Evolutionary conservation across 768 basidiomycete genomes (phyloP), one percentile per base, ranked within the genome.

Genomic region (Rhodotorula sphaerocarpa): DNA sequence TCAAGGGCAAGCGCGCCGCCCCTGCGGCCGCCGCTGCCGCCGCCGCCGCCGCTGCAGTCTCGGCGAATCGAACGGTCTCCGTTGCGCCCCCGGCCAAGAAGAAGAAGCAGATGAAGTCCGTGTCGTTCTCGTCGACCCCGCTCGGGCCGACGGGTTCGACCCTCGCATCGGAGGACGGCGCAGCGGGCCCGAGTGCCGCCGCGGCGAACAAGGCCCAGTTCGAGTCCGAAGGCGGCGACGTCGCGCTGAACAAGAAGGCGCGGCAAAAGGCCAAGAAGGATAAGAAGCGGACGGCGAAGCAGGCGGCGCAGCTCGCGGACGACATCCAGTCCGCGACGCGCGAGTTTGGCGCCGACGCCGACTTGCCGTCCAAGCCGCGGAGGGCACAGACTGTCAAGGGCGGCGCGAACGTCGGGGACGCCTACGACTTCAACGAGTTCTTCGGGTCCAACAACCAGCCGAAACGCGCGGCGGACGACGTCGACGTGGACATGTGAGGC

Each of bases 241-340:
- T 70, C n/a, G 52, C 60, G 42, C 57, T 67, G 39, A 71, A 71
- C 67, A 71, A 73, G 64, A 65, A 55, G 31, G 61, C 59, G 48
- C 59, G 62, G 65, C 61, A 65, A 46, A 39, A 55, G 16, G 66
- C 65, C 10, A 72, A 73, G 67, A 72, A 72, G 67, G 67, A 55
- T 43, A 73, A 73, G 66, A 72, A 72, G 71, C 64, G 65, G 57
- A 50, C 55, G 27, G 50, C 34, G 18, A 70, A 71, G 55, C 31
- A 48, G 36, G 28, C 28, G 34, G 62, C 50, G 5, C 55, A 51
- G 60, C 39, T 27, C 27, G 46, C 31, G 41, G 60, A 34, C 25
- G 60, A 70, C 34, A 47, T 64, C n/a, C 14, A n/a, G n/a, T 31
- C 41, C 27, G 67, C 59, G 31, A 55, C 53, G 55, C 43, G 52